Base-by-base conservation (phyloP, 305 asterid genomes). In the Fraxinus floribunda region DNA sequence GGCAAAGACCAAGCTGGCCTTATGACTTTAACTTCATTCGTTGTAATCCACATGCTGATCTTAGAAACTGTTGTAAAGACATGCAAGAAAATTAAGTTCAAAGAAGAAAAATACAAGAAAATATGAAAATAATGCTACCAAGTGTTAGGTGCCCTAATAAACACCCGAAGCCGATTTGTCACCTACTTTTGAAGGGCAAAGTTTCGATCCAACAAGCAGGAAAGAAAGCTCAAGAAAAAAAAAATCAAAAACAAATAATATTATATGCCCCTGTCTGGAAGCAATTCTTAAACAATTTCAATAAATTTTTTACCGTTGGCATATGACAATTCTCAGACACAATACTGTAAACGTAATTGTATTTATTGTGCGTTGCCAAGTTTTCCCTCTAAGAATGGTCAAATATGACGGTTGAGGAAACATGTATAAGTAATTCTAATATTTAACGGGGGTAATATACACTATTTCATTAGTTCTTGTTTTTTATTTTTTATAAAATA, bases 201-300 rank as follows among this genome's bases (percentile, higher is more conserved):
- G 29, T 64, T 66, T 39, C 71, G 7, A 72, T 35, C 18, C n/a
- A 24, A 81, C n/a, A 24, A 79, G 72, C 60, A 60, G 35, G 81
- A 81, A 78, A 24, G 77, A 79, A 72, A 49, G 81, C 77, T 44
- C 73, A 79, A 78, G 81, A 81, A 62, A 41, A 75, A 24, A 80
- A 34, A 46, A 46, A 7, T 77, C 60, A 35, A 85, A 76, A 66
- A 34, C 16, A 77, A 35, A 46, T 3, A 46, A 46, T 15, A 13
- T 41, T 0, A 41, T 41, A 41, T 81, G 36, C 36, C 36, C 36
- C 35, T 32, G 3, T 32, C 35, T 32, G 35, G 35, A 3, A 34
- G 36, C 36, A 34, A 34, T 34, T 34, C 36, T 34, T 34, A 34
- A 34, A 34, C 36, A 34, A 34, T 35, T 5, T 5, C 0, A 35